Conservation (phyloP, 139 green algal genomes). For the Zygnema circumcarinatum region DNA sequence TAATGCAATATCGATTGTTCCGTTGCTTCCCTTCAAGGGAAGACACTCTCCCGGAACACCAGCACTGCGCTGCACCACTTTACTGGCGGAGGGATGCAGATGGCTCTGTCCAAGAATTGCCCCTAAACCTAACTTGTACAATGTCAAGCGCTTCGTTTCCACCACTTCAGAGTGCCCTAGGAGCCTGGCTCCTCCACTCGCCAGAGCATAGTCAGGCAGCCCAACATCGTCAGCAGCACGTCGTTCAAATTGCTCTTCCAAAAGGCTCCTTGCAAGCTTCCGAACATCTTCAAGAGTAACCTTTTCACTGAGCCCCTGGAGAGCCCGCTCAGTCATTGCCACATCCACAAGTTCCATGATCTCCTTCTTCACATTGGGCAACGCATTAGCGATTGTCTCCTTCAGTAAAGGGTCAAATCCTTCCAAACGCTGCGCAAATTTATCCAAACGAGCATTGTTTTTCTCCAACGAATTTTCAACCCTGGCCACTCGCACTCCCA, state of each 20-base stretch:
- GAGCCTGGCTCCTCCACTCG: slow-evolving; percentile 14
- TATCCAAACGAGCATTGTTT: background rate
- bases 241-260: slow-evolving; percentile 15
- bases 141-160: background rate
- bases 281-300: slow-evolving; percentile 38
- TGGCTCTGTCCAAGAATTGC: background rate
- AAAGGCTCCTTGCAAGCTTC: slow-evolving; percentile 7
- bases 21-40: slow-evolving; percentile 43
- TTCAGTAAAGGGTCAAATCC: background rate
- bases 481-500: background rate
- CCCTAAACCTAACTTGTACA: background rate
- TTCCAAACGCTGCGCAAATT: background rate
- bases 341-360: slow-evolving; percentile 5
- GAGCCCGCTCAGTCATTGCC: background rate
- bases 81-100: background rate
- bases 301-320: background rate
- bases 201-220: slow-evolving; percentile 30
- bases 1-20: slow-evolving; percentile 28
- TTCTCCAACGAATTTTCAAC: slow-evolving; percentile 15
- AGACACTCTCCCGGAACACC: slow-evolving; percentile 41
- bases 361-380: slow-evolving; percentile 1
- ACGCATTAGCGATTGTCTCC: background rate
- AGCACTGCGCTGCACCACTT: slow-evolving; percentile 20
- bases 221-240: slow-evolving; percentile 25
- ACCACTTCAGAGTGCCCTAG: slow-evolving; percentile 25